Evolutionary conservation across 2,329 filamentous ascomycete genomes (phyloP).

Genomic region (Zymoseptoria tritici): DNA sequence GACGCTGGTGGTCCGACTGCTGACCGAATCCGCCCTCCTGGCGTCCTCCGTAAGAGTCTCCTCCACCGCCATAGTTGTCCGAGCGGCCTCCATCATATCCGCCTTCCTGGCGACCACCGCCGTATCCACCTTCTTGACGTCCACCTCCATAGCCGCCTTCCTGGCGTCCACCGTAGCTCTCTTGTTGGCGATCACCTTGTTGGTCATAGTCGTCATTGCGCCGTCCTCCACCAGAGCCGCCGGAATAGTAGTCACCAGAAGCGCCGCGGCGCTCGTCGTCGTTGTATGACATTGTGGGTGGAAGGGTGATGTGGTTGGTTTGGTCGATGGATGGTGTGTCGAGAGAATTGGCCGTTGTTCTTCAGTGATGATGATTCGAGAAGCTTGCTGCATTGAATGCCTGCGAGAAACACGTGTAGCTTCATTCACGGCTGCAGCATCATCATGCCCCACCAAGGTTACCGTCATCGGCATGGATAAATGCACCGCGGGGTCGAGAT

Average conservation of each 20-base stretch:
- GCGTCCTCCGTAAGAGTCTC: conserved; percentile 14
- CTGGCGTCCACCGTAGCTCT: conserved; percentile 7
- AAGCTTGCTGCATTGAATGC: not conserved
- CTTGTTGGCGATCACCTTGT: conserved; percentile 10
- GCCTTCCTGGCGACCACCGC: conserved; percentile 8
- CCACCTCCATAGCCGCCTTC: conserved; percentile 4
- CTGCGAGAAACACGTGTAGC: not conserved
- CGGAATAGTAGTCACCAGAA: not conserved
- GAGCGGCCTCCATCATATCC: not conserved
- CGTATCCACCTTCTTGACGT: conserved; percentile 7
- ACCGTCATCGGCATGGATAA: not conserved
- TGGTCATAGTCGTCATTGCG: conserved; percentile 8
- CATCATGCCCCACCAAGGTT: not conserved
- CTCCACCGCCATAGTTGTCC: conserved; percentile 1
- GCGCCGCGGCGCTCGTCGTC: conserved; percentile 12
- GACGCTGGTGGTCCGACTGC: conserved; percentile 24
- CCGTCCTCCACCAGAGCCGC: conserved; percentile 3
- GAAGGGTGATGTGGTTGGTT: not conserved
- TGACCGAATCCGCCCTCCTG: conserved; percentile 21
- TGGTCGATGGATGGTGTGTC: not conserved
- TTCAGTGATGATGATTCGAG: no score
- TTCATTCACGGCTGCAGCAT: not conserved
- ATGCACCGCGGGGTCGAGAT: not conserved
- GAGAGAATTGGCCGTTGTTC: not conserved
- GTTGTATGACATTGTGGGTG: conserved; percentile 21